Conservation (phyloP, 2,329 filamentous ascomycete species). For the Cladobotryum protrusum region DNA sequence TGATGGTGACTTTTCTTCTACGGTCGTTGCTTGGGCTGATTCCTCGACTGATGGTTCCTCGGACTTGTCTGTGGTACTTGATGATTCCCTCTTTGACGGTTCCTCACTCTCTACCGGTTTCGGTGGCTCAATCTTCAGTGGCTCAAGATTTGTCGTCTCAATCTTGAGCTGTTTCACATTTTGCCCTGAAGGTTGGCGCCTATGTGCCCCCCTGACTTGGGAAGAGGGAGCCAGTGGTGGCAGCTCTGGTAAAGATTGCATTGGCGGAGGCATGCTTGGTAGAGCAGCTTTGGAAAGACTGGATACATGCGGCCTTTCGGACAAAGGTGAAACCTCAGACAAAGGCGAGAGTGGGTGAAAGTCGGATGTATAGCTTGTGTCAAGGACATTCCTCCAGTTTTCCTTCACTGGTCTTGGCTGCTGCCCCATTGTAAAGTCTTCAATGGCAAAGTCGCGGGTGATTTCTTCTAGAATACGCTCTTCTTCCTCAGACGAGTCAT, state of each 20-base stretch:
- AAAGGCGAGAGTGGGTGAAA: slow-evolving; percentile 59
- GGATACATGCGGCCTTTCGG: slow-evolving; percentile 44
- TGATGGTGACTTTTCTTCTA: slow-evolving; percentile 14
- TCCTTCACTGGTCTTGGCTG: neutral
- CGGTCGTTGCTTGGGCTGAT: neutral
- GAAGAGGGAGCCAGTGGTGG: slow-evolving; percentile 29
- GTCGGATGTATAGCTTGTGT: slow-evolving; percentile 29
- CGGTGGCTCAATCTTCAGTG: slow-evolving; percentile 10
- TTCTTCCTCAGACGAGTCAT: slow-evolving; percentile 62
- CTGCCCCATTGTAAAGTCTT: slow-evolving; percentile 64
- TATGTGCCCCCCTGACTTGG: slow-evolving; percentile 55
- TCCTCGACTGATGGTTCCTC: slow-evolving; percentile 4
- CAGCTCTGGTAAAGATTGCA: slow-evolving; percentile 39
- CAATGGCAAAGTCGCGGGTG: slow-evolving; percentile 73
- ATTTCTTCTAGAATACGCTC: slow-evolving; percentile 81
- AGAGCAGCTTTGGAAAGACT: slow-evolving; percentile 15
- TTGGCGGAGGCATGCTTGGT: slow-evolving; percentile 42
- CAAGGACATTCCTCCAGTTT: slow-evolving; percentile 4
- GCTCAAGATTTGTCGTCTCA: slow-evolving; percentile 53
- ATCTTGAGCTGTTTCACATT: slow-evolving; percentile 82
- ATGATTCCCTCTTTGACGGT: neutral
- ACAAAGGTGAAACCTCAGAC: slow-evolving; percentile 61
- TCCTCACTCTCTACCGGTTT: slow-evolving; percentile 10
- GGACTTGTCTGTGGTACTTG: slow-evolving; percentile 8
- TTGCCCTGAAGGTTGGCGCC: slow-evolving; percentile 71